These are phyloP conservation scores for Nyssa sinensis DNA, from an alignment of 148 eudicot genomes.

Conservation along the genomic window DNA sequence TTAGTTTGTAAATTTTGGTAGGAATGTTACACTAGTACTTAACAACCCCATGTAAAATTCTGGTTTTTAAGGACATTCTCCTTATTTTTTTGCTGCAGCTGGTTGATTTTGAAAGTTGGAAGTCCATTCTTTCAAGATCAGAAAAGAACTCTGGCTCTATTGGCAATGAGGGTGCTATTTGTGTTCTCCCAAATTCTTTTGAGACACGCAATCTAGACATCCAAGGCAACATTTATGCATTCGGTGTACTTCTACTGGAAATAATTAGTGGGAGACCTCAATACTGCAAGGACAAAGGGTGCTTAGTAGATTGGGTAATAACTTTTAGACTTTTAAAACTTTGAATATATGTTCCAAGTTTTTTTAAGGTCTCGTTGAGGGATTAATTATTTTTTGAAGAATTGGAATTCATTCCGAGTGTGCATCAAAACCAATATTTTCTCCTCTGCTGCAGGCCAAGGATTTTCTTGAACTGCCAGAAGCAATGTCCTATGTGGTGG, in stretches of 20 bases:
- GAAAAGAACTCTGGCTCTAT: constrained; percentile 71
- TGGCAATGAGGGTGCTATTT: constrained; percentile 61
- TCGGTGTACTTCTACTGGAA: constrained; percentile 80
- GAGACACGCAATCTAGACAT: constrained; percentile 70
- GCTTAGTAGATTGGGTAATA: constrained; percentile 85
- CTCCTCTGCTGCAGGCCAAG: constrained; percentile 53
- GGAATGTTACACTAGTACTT: not conserved
- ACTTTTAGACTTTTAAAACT: not conserved
- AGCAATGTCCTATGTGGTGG: constrained; percentile 61
- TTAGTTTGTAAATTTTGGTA: not conserved
- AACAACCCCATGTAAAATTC: not conserved
- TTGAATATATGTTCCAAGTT: not conserved
- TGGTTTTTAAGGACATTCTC: not conserved
- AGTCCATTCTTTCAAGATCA: constrained; percentile 72
- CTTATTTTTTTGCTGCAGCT: constrained; percentile 44
- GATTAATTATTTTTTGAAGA: not conserved
- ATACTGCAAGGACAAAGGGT: constrained; percentile 66
- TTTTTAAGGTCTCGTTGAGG: not conserved
- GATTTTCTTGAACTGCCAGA: constrained; percentile 73
- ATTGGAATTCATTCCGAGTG: not conserved
- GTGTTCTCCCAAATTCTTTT: constrained; percentile 65
- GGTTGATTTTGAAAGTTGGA: constrained; percentile 99
- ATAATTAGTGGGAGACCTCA: constrained; percentile 82
- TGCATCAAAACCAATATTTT: not conserved
- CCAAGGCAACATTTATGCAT: constrained; percentile 68